These are phyloP conservation scores for Trichoderma gracile DNA, from an alignment of 2,329 filamentous ascomycete species.

Conservation along the genomic window DNA sequence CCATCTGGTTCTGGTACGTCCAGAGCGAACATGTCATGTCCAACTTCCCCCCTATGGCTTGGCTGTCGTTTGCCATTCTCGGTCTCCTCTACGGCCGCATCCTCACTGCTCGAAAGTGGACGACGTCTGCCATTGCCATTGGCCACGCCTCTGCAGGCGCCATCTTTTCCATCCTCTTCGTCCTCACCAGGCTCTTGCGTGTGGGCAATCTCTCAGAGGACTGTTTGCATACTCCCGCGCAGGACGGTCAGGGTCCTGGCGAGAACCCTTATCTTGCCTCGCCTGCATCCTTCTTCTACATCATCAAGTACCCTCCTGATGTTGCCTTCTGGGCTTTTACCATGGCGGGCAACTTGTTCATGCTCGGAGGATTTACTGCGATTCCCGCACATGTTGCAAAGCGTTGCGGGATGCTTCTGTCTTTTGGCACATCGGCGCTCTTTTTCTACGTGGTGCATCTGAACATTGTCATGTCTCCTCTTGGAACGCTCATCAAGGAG, in stretches of 20 bases:
- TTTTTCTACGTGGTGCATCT: conserved; percentile 50
- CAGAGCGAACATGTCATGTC: conserved; percentile 38
- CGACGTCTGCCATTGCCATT: conserved; percentile 30
- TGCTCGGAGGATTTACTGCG: conserved; percentile 42
- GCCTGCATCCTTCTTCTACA: conserved; percentile 47
- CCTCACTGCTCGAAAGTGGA: conserved; percentile 38
- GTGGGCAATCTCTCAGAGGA: conserved; percentile 48
- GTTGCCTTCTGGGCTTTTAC: conserved; percentile 48
- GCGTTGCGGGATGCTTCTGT: conserved; percentile 41
- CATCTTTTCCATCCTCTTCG: conserved; percentile 42
- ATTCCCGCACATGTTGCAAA: conserved; percentile 37
- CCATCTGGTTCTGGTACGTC: conserved; percentile 47
- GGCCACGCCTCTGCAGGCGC: conserved; percentile 37
- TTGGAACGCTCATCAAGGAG: conserved; percentile 32
- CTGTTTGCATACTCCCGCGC: conserved; percentile 45
- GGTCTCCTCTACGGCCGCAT: conserved; percentile 48
- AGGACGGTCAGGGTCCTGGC: conserved; percentile 33
- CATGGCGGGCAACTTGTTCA: conserved; percentile 42
- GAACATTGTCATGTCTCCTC: conserved; percentile 32
- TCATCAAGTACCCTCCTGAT: conserved; percentile 51
- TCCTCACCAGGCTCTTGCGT: conserved; percentile 44
- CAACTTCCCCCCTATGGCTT: conserved; percentile 47
- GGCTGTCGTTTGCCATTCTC: conserved; percentile 49
- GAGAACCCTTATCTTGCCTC: conserved; percentile 47
- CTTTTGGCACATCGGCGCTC: conserved; percentile 48